Evolutionary conservation across 345 rosid genomes (phyloP), one percentile per base, ranked within the genome.

Genomic region (Corymbia maculata): DNA sequence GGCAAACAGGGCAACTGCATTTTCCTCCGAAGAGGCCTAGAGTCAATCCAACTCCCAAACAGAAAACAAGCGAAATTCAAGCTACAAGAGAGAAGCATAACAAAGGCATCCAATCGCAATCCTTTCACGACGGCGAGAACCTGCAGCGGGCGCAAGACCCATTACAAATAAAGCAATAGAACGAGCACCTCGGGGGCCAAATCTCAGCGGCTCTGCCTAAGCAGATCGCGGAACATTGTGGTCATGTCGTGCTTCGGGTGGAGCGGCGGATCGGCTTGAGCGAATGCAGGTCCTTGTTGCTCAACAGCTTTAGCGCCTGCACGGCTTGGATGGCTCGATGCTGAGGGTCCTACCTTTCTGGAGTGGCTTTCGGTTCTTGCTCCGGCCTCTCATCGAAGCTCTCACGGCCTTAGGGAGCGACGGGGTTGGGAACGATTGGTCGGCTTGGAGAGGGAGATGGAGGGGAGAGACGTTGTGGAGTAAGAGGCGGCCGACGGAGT

Each of bases 191-290:
- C 92, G 87, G 95, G 53, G 94, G 94, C 90, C 88, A 96, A 61
- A 55, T 93, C 89, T 89, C 96, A 93, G 52, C 94, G 94, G 90
- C 93, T 93, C 89, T 94, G 98, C 70, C 98, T 93, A 89, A 95
- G 90, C 68, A 96, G 97, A 85, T 96, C 97, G 13, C 94, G 90
- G 44, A 95, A 97, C 88, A 95, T 97, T 16, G 97, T 94, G 85
- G 95, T 91, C 98, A 95, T 95, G 52, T 95, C 95, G 79, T 95
- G 90, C 94, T 96, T 96, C 92, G 95, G 42, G 90, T 92, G 89
- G 93, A 92, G 87, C 88, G 85, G 52, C 94, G 86, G 52, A 90
- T 92, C 24, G 92, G 93, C 57, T 90, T 90, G 28, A 94, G 90
- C 21, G 85, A 86, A 6, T 19, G 26, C 19, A n/a, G 8, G 45